These are phyloP conservation scores for Wickerhamiella siamensis DNA, from an alignment of 805 yeast genomes.

Conservation along the genomic window DNA sequence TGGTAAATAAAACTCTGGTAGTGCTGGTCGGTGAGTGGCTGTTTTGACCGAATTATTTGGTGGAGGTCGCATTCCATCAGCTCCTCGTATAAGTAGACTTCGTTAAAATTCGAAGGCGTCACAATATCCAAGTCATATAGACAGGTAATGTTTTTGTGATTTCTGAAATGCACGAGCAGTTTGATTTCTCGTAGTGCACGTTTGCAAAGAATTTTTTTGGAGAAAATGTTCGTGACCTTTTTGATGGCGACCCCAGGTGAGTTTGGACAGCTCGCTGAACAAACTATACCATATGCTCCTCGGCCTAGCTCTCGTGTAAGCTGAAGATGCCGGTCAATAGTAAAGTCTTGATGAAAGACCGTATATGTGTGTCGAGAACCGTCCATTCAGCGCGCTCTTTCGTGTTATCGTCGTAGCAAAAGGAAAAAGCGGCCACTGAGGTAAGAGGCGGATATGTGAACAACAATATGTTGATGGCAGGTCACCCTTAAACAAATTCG, in stretches of 20 bases:
- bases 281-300: constrained; percentile 95
- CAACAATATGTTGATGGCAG: too few relatives aligned
- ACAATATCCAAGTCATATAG: constrained; percentile 88
- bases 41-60: constrained; percentile 88
- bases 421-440: too few relatives aligned
- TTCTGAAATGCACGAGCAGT: constrained; percentile 79
- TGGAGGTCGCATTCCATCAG: constrained; percentile 99
- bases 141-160: constrained; percentile 93
- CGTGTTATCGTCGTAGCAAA: too few relatives aligned
- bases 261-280: constrained; percentile 64
- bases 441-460: too few relatives aligned
- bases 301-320: constrained; percentile 90
- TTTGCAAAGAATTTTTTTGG: constrained; percentile 80
- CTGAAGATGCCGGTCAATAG: constrained; percentile 78
- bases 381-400: too few relatives aligned
- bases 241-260: constrained; percentile 84
- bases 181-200: constrained; percentile 85
- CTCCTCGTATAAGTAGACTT: constrained; percentile 86
- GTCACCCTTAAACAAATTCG: too few relatives aligned
- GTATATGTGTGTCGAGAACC: constrained; percentile 31
- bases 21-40: constrained; percentile 77
- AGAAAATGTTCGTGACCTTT: constrained; percentile 87
- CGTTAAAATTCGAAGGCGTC: constrained; percentile 67
- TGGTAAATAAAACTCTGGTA: constrained; percentile 89
- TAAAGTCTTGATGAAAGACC: constrained; percentile 80